phyloP scores from a whole-genome alignment of 1,139 yeast species.

The Saccharomyces hybrid region DNA sequence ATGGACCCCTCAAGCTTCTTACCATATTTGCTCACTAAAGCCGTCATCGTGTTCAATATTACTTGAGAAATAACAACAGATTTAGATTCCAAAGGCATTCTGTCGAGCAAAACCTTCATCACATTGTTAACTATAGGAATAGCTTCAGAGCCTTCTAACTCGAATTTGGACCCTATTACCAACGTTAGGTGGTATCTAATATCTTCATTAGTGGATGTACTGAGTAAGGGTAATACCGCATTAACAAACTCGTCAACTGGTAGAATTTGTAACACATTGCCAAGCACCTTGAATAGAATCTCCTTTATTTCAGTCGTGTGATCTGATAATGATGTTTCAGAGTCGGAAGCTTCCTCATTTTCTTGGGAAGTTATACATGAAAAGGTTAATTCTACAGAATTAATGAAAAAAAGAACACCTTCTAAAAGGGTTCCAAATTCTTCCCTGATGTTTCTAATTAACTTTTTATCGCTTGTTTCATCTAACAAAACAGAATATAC shows the following conservation, averaged over 20 bases:
- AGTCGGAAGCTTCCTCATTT: slow-evolving; percentile 14
- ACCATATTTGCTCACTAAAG: slow-evolving; percentile 58
- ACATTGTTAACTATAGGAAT: slow-evolving; percentile 43
- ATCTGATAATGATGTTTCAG: slow-evolving; percentile 18
- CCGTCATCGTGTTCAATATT: slow-evolving; percentile 61
- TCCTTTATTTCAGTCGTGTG: slow-evolving; percentile 22
- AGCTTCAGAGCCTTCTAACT: slow-evolving; percentile 46
- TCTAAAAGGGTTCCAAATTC: slow-evolving; percentile 41
- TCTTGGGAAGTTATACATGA: not conserved
- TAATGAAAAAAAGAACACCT: slow-evolving; percentile 34
- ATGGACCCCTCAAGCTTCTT: slow-evolving; percentile 40
- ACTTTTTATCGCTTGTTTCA: slow-evolving; percentile 31
- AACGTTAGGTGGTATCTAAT: slow-evolving; percentile 48
- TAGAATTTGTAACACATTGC: slow-evolving; percentile 55
- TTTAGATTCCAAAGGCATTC: slow-evolving; percentile 35
- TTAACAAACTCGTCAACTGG: slow-evolving; percentile 69
- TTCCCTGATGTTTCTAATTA: slow-evolving; percentile 33
- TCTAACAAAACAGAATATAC: slow-evolving; percentile 52
- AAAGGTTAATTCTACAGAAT: slow-evolving; percentile 6
- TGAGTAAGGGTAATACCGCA: slow-evolving; percentile 49
- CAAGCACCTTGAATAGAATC: slow-evolving; percentile 43
- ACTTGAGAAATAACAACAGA: slow-evolving; percentile 54
- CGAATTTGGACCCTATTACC: slow-evolving; percentile 64
- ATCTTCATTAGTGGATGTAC: slow-evolving; percentile 28
- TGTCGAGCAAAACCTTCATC: slow-evolving; percentile 43